Conservation (phyloP, 1,139 yeast genomes). For the Suhomyces yuchorum region DNA sequence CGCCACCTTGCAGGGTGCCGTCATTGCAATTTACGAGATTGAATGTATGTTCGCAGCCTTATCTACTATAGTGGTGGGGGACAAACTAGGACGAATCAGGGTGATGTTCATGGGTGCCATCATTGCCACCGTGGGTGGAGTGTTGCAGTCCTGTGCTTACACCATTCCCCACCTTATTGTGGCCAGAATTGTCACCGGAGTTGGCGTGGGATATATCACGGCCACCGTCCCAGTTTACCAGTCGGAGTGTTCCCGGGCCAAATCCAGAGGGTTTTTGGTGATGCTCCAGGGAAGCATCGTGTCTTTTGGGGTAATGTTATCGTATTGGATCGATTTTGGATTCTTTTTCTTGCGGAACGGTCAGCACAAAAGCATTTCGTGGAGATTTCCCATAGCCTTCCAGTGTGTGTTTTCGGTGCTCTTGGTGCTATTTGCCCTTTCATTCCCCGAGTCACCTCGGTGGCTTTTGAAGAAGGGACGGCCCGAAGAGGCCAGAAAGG, state of each 20-base stretch:
- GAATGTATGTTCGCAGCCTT: constrained; percentile 40
- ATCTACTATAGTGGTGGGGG: constrained; percentile 40
- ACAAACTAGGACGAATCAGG: constrained; percentile 36
- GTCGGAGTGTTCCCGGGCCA: constrained; percentile 39
- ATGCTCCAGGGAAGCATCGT: constrained; percentile 42
- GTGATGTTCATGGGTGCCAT: constrained; percentile 34
- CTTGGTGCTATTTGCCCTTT: constrained; percentile 17
- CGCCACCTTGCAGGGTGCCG: constrained; percentile 43
- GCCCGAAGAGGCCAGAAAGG: constrained; percentile 49
- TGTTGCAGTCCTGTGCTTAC: constrained; percentile 38
- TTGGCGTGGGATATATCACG: constrained; percentile 41
- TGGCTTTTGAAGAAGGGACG: constrained; percentile 34
- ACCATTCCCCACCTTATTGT: constrained; percentile 37
- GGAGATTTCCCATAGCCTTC: constrained; percentile 54
- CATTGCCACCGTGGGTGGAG: constrained; percentile 41
- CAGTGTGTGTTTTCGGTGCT: constrained; percentile 41
- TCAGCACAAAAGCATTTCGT: constrained; percentile 19
- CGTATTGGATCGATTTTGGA: constrained; percentile 47
- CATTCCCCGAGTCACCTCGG: constrained; percentile 27
- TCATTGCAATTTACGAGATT: constrained; percentile 40
- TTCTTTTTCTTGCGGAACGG: constrained; percentile 34
- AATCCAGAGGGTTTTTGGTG: constrained; percentile 36
- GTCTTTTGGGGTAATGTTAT: constrained; percentile 20
- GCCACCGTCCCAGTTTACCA: constrained; percentile 46
- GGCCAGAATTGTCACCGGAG: constrained; percentile 47